These are phyloP conservation scores for Trapa bicornis DNA, from an alignment of 345 rosid genomes.

Conservation along the genomic window DNA sequence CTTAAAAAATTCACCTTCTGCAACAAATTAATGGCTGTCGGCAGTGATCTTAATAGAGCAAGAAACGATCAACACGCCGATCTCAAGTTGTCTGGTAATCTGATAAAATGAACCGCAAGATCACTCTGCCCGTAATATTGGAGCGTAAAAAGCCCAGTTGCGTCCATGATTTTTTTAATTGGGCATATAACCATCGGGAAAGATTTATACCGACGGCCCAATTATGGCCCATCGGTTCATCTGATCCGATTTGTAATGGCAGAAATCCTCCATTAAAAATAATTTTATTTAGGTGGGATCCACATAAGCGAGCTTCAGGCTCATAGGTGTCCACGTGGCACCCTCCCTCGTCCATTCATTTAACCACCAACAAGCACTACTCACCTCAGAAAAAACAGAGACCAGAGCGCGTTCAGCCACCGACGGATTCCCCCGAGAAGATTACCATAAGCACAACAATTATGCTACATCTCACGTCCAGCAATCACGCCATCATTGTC, in stretches of 20 bases:
- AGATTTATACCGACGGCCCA: too few relatives aligned
- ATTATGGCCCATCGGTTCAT: too few relatives aligned
- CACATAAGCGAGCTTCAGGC: neutral
- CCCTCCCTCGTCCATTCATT: constrained; percentile 1
- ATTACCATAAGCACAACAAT: neutral
- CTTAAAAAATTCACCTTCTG: too few relatives aligned
- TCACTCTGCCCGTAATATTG: neutral
- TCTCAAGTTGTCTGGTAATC: neutral
- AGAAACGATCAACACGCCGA: neutral
- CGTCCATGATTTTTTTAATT: too few relatives aligned
- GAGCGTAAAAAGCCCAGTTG: too few relatives aligned
- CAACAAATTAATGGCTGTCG: neutral
- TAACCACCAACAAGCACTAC: neutral
- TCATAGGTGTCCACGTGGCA: neutral
- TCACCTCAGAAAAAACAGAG: constrained; percentile 1
- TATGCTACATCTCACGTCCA: neutral
- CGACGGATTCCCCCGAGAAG: neutral
- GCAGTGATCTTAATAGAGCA: neutral
- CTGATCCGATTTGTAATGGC: too few relatives aligned
- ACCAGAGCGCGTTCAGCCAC: neutral
- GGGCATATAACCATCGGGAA: too few relatives aligned
- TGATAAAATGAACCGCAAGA: neutral
- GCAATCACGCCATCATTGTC: neutral
- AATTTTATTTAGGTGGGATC: too few relatives aligned
- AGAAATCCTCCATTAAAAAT: too few relatives aligned